Conservation (phyloP, 805 yeast species). For the Yarrowia yakushimensis region DNA sequence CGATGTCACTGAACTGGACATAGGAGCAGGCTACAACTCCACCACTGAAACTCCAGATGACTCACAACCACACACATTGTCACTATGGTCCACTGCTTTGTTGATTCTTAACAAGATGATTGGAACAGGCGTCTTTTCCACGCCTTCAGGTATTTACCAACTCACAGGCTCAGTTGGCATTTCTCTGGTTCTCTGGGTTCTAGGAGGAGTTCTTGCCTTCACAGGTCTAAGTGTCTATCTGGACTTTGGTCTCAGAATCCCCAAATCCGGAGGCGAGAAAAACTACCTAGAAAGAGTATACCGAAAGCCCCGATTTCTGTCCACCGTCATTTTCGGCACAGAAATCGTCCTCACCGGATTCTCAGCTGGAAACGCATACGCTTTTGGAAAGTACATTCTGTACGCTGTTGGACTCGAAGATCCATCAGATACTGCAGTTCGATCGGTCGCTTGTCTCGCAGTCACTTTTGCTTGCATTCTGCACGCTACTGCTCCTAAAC, state of each 20-base stretch:
- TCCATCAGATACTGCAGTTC: slow-evolving; percentile 40
- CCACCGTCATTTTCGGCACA: slow-evolving; percentile 49
- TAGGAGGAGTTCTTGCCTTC: slow-evolving; percentile 60
- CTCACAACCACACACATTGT: slow-evolving; percentile 28
- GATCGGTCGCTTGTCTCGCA: slow-evolving; percentile 49
- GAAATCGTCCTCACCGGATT: slow-evolving; percentile 57
- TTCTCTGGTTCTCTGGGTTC: slow-evolving; percentile 53
- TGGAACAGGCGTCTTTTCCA: slow-evolving; percentile 71
- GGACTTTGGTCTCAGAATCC: slow-evolving; percentile 63
- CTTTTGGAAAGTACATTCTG: slow-evolving; percentile 59
- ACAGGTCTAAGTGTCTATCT: slow-evolving; percentile 55
- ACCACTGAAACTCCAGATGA: not conserved
- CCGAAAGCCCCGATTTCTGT: slow-evolving; percentile 51
- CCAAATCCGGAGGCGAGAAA: slow-evolving; percentile 66
- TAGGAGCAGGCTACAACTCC: not conserved
- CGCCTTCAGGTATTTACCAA: slow-evolving; percentile 59
- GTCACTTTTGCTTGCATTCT: slow-evolving; percentile 47
- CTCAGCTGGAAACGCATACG: slow-evolving; percentile 61
- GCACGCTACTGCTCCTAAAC: slow-evolving; percentile 49
- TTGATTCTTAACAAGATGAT: slow-evolving; percentile 64
- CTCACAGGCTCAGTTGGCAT: slow-evolving; percentile 59
- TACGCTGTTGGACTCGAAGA: slow-evolving; percentile 43
- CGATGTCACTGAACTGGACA: slow-evolving; percentile 14
- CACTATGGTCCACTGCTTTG: slow-evolving; percentile 38
- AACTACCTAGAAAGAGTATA: slow-evolving; percentile 60